Base-by-base conservation (phyloP, 192 early-diverging fungal species). In the Diversispora eburnea region DNA sequence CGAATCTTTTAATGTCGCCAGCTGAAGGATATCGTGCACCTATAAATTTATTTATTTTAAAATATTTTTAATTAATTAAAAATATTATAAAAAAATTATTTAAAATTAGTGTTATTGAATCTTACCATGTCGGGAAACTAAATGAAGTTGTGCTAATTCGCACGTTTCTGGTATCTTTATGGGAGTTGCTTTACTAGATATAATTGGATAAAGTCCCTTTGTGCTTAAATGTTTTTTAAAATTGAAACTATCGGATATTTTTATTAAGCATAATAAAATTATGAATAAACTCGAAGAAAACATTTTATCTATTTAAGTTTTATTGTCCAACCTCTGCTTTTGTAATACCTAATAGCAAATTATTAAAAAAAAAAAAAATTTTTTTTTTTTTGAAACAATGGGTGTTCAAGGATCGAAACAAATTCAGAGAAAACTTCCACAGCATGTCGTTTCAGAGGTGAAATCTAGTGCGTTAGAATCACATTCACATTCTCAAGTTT, bases 91-190 rank as follows among this genome's bases (percentile, higher is more conserved):
- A 13, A 45, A 6, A 3, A 42, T 45, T 0, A 17, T 42, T 42
- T 39, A 52, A 51, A 12, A 25, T 25, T 67, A 17, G 15, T 39
- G 10, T 7, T 0, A 52, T 33, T 54, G 10, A 25, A 3, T 4
- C 33, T 67, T 71, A 59, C 70, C 70, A 71, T 71, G 70, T 49
- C 70, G 22, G n/a, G 70, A 15, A 19, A 71, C 9, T 12, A 71
- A 39, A 20, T 71, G 45, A 10, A 71, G 12, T 59, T 71, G 70
- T 8, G 22, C 13, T 46, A 71, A 58, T 25, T 43, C 45, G 43
- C 56, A 71, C 19, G 4, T 12, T 0, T 56, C 43, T 4, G 70
- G 57, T 42, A 33, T 9, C 10, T 59, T 45, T n/a, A 71, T 12
- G 17, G 19, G 20, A 9, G n/a, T 5, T 47, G 41, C 33, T 8